phyloP scores from a whole-genome alignment of 768 basidiomycete genomes.

The Lepiota brunneoincarnata region DNA sequence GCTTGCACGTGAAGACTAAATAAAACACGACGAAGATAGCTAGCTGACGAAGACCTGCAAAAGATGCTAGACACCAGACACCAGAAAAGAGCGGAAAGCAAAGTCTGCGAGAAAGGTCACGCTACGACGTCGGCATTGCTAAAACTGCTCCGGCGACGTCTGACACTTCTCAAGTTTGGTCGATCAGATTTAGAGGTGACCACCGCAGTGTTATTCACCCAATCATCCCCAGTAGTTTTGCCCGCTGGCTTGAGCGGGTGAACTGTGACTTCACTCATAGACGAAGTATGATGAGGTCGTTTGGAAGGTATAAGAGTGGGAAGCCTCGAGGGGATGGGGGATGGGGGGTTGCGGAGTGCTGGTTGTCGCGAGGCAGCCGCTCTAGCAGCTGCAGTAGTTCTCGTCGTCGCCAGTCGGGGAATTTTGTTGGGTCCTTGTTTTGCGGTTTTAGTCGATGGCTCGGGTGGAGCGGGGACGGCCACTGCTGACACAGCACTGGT shows the following conservation, averaged over 20 bases:
- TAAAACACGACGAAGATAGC: slow-evolving; percentile 14
- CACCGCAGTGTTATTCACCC: slow-evolving; percentile 76
- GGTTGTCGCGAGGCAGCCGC: slow-evolving; percentile 28
- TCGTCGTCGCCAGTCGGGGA: slow-evolving; percentile 57
- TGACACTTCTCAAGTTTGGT: slow-evolving; percentile 69
- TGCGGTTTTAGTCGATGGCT: slow-evolving; percentile 36
- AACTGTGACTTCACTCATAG: slow-evolving; percentile 49
- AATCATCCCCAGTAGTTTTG: slow-evolving; percentile 48
- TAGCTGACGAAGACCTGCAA: neutral
- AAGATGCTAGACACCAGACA: slow-evolving; percentile 2
- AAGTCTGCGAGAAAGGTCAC: slow-evolving; percentile 27
- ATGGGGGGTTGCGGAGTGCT: slow-evolving; percentile 44
- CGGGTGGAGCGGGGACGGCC: slow-evolving; percentile 19
- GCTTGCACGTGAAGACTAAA: slow-evolving; percentile 21
- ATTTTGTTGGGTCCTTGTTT: slow-evolving; percentile 64
- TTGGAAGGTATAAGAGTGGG: slow-evolving; percentile 67
- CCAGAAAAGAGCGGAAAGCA: slow-evolving; percentile 9
- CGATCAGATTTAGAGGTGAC: slow-evolving; percentile 73
- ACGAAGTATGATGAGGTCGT: slow-evolving; percentile 45
- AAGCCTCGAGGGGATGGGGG: slow-evolving; percentile 72
- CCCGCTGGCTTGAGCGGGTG: slow-evolving; percentile 36
- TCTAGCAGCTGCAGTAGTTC: slow-evolving; percentile 42
- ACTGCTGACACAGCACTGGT: slow-evolving; percentile 23
- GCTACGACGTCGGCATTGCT: slow-evolving; percentile 85
- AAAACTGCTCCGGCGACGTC: slow-evolving; percentile 83